phyloP scores from a whole-genome alignment of 176 grass and related monocot genomes.

The Guadua angustifolia region DNA sequence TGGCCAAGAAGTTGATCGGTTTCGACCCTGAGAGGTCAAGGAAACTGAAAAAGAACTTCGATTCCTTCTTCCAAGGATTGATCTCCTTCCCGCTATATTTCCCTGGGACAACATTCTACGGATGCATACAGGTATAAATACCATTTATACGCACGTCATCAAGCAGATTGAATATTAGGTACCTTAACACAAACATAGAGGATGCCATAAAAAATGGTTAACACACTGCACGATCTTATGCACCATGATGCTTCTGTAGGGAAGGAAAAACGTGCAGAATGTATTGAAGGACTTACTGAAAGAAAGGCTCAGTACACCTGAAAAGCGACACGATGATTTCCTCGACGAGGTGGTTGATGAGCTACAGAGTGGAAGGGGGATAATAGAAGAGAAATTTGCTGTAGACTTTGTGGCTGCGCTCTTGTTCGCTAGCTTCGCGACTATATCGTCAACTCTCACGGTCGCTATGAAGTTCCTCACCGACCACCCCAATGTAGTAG shows the following conservation, averaged over 20 bases:
- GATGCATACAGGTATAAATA: slow-evolving; percentile 31
- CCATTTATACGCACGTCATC: too few relatives aligned
- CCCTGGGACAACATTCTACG: slow-evolving; percentile 7
- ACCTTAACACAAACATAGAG: too few relatives aligned
- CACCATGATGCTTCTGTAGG: not conserved
- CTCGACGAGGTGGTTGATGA: slow-evolving; percentile 9
- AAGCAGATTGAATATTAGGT: too few relatives aligned
- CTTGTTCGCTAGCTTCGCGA: slow-evolving; percentile 24
- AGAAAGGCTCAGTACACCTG: slow-evolving; percentile 30
- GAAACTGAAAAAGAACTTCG: slow-evolving; percentile 17
- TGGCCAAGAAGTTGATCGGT: slow-evolving; percentile 25
- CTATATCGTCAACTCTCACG: not conserved
- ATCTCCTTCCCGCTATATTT: slow-evolving; percentile 26
- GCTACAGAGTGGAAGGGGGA: not conserved
- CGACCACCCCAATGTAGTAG: not conserved
- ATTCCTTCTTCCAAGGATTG: slow-evolving; percentile 20
- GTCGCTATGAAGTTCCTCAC: slow-evolving; percentile 15
- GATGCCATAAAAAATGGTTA: too few relatives aligned
- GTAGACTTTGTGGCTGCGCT: slow-evolving; percentile 1
- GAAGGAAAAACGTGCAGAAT: slow-evolving; percentile 27
- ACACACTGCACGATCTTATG: not conserved
- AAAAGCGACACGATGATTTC: not conserved
- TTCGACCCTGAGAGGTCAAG: not conserved
- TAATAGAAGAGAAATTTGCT: slow-evolving; percentile 10
- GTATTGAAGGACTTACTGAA: not conserved